Conservation (phyloP, 2,329 filamentous ascomycete species). For the Talaromyces islandicus region DNA sequence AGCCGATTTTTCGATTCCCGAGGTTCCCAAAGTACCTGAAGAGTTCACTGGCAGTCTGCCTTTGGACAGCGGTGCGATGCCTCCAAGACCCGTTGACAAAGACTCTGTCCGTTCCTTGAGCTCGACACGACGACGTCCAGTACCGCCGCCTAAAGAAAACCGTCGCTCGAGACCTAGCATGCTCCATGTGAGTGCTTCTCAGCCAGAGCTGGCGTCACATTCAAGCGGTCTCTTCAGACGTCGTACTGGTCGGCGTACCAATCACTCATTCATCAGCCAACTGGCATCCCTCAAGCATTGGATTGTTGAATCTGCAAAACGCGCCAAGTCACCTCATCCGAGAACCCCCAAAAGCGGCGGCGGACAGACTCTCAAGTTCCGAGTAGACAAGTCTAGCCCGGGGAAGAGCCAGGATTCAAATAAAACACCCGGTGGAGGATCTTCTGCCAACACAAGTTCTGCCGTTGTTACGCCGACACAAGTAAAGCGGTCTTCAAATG, state of each 20-base stretch:
- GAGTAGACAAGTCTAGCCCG: slow-evolving; percentile 33
- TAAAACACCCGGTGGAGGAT: slow-evolving; percentile 21
- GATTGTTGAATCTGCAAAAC: slow-evolving; percentile 63
- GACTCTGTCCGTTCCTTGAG: slow-evolving; percentile 64
- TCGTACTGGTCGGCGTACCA: slow-evolving; percentile 51
- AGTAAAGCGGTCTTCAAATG: slow-evolving; percentile 34
- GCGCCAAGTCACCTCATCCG: slow-evolving; percentile 51
- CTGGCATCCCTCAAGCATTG: slow-evolving; percentile 64
- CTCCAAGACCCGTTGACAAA: slow-evolving; percentile 70
- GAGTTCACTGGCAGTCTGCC: slow-evolving; percentile 29
- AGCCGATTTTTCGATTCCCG: slow-evolving; percentile 59
- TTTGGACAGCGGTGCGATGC: slow-evolving; percentile 27
- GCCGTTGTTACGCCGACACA: slow-evolving; percentile 31
- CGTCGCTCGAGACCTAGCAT: slow-evolving; percentile 75
- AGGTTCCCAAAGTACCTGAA: slow-evolving; percentile 73
- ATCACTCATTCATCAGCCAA: slow-evolving; percentile 61
- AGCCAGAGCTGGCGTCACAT: slow-evolving; percentile 54
- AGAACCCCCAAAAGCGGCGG: slow-evolving; percentile 23
- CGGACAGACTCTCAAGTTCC: slow-evolving; percentile 29
- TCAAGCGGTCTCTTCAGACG: slow-evolving; percentile 50
- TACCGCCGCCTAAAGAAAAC: slow-evolving; percentile 82
- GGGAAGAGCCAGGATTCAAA: slow-evolving; percentile 30
- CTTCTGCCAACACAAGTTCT: slow-evolving; percentile 17
- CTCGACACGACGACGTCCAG: slow-evolving; percentile 69
- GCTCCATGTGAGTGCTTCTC: slow-evolving; percentile 72